Evolutionary conservation across 257 asterid species (phyloP).

Genomic region (Plantago ovata): DNA sequence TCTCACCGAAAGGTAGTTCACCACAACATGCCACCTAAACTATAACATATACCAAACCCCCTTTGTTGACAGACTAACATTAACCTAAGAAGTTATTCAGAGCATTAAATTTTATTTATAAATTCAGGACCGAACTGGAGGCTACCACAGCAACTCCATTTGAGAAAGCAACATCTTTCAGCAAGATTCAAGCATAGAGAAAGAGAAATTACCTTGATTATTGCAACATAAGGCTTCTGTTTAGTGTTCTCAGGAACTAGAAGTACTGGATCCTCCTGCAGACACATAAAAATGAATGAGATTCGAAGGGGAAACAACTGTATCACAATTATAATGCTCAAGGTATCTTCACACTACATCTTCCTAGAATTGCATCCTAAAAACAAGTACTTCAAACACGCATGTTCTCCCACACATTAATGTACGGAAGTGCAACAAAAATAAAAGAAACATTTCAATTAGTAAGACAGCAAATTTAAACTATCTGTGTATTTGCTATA

Average conservation of each 20-base stretch:
- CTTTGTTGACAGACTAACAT: slow-evolving; percentile 1
- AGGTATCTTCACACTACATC: background rate
- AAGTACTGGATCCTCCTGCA: slow-evolving; percentile 91
- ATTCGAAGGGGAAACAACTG: background rate
- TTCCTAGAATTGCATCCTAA: background rate
- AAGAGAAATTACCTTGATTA: slow-evolving; percentile 60
- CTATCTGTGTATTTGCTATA: no score
- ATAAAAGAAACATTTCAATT: background rate
- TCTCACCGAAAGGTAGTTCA: background rate
- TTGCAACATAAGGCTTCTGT: slow-evolving; percentile 91
- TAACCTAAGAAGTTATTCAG: no score
- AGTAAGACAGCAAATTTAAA: background rate
- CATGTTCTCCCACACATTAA: slow-evolving; percentile 8
- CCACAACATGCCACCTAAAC: background rate
- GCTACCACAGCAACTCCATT: slow-evolving; percentile 3
- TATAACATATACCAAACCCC: slow-evolving; percentile 3
- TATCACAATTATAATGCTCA: slow-evolving; percentile 2
- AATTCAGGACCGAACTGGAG: slow-evolving; percentile 5
- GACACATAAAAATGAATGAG: slow-evolving; percentile 17
- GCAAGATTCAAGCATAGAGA: slow-evolving; percentile 1
- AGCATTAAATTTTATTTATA: no score
- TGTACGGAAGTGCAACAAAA: slow-evolving; percentile 1
- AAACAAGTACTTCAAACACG: background rate
- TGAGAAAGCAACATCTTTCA: slow-evolving; percentile 3
- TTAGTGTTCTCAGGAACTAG: slow-evolving; percentile 57